Conservation (phyloP, 495 filamentous ascomycete genomes). For the Parathielavia hyrcaniae region DNA sequence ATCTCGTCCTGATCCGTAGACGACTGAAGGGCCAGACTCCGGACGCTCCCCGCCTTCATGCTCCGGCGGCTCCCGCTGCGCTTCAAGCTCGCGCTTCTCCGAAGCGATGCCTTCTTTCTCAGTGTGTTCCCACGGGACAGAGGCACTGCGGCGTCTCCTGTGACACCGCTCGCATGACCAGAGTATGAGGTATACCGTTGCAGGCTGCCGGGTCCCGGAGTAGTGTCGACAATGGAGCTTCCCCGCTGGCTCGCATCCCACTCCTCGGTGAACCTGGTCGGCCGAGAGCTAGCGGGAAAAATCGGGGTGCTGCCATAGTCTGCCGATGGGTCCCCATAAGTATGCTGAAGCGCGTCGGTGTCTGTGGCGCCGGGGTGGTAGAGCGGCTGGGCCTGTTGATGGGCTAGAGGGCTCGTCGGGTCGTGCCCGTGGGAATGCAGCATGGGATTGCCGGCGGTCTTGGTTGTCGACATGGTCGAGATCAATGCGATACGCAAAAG, state of each 20-base stretch:
- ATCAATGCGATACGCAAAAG: slow-evolving; percentile 10
- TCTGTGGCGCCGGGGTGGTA: slow-evolving; percentile 26
- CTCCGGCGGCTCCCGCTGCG: slow-evolving; percentile 70
- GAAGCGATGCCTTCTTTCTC: slow-evolving; percentile 77
- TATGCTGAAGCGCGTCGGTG: slow-evolving; percentile 39
- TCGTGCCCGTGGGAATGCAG: slow-evolving; percentile 16
- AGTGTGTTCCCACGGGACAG: slow-evolving; percentile 71
- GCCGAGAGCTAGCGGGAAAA: slow-evolving; percentile 23
- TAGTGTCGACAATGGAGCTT: slow-evolving; percentile 52
- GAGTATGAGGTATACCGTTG: slow-evolving; percentile 42
- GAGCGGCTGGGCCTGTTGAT: slow-evolving; percentile 22
- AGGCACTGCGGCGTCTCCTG: slow-evolving; percentile 30
- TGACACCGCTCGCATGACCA: slow-evolving; percentile 36
- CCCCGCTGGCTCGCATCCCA: slow-evolving; percentile 64
- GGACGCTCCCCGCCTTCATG: slow-evolving; percentile 74
- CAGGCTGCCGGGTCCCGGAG: slow-evolving; percentile 37
- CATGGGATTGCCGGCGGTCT: slow-evolving; percentile 17
- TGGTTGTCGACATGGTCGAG: slow-evolving; percentile 25
- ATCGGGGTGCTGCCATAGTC: slow-evolving; percentile 27
- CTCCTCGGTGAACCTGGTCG: slow-evolving; percentile 60
- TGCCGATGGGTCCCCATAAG: slow-evolving; percentile 37
- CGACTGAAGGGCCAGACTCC: slow-evolving; percentile 61
- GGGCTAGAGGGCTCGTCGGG: slow-evolving; percentile 20
- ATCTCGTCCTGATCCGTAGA: slow-evolving; percentile 58
- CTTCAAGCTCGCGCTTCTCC: slow-evolving; percentile 65